Percentiles rank a stretch among this genome's conserved stretches.
These are phyloP conservation scores for Phytophthora nicotianae DNA, from an alignment of 352 stramenopile genomes.

Conservation along the genomic window DNA sequence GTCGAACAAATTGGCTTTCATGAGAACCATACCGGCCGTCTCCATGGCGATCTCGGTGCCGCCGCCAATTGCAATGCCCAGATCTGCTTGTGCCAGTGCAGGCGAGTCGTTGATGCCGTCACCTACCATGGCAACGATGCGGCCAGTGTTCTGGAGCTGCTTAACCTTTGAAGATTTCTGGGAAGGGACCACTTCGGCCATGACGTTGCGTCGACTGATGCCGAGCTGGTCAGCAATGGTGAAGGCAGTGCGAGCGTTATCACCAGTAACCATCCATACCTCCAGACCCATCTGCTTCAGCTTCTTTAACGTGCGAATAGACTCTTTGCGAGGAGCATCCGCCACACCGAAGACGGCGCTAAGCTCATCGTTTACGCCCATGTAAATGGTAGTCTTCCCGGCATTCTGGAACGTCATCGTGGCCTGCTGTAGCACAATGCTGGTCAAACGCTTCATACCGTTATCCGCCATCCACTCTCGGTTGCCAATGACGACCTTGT, in stretches of 20 bases:
- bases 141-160: slow-evolving; percentile 88
- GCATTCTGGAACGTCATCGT: slow-evolving; percentile 83
- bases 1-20: slow-evolving; percentile 91
- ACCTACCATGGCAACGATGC: slow-evolving; percentile 95
- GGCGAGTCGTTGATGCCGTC: slow-evolving; percentile 99
- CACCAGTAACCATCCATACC: slow-evolving; percentile 99
- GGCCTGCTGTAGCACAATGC: slow-evolving; percentile 78
- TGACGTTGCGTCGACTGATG: slow-evolving; percentile 92
- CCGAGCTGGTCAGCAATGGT: slow-evolving; percentile 94
- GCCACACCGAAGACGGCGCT: slow-evolving; percentile 84
- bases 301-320: slow-evolving; percentile 88
- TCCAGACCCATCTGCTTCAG: slow-evolving; percentile 93
- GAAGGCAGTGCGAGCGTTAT: slow-evolving; percentile 95
- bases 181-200: slow-evolving; percentile 96
- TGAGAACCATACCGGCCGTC: slow-evolving; percentile 94
- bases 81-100: slow-evolving; percentile 95
- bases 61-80: slow-evolving; percentile 96
- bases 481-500: slow-evolving; percentile 93
- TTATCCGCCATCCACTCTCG: slow-evolving; percentile 89
- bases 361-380: slow-evolving; percentile 88
- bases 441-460: slow-evolving; percentile 65
- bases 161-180: slow-evolving; percentile 95
- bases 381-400: slow-evolving; percentile 96
- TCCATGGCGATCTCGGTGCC: slow-evolving; percentile 98
- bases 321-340: slow-evolving; percentile 92